These are phyloP conservation scores for Hemisphaericaspora xylofermentans DNA, from an alignment of 1,139 yeast species.

Conservation along the genomic window DNA sequence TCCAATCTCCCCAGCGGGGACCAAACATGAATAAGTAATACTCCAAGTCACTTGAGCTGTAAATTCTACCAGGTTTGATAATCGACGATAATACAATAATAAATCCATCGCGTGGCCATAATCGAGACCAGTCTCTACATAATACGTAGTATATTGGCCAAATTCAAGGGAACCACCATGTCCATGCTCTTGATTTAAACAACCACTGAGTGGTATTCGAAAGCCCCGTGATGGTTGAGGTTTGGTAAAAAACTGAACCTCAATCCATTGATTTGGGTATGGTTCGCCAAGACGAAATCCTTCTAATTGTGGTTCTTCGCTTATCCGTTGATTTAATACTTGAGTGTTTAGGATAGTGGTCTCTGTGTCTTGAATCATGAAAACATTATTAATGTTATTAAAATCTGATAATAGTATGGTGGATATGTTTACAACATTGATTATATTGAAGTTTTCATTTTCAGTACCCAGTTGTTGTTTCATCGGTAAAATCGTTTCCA, in stretches of 20 bases:
- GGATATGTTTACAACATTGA: conserved; percentile 1
- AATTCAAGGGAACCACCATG: conserved; percentile 14
- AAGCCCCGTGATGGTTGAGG: background rate
- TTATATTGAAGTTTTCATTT: conserved; percentile 1
- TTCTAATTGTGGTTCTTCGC: background rate
- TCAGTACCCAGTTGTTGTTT: background rate
- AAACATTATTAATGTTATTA: conserved; percentile 4
- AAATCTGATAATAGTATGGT: conserved; percentile 1
- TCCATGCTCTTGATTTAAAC: conserved; percentile 13
- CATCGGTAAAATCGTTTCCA: background rate
- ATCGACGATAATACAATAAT: conserved; percentile 11
- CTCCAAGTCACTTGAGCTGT: conserved; percentile 9
- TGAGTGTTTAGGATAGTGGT: conserved; percentile 8
- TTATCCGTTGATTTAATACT: conserved; percentile 1
- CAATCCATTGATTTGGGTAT: conserved; percentile 4
- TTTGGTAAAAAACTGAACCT: background rate
- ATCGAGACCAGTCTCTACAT: conserved; percentile 10
- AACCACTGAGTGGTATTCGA: conserved; percentile 13
- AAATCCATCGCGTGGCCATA: conserved; percentile 10
- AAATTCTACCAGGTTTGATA: conserved; percentile 10
- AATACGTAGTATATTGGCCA: conserved; percentile 4
- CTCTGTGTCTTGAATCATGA: conserved; percentile 4
- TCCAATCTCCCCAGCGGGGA: conserved; percentile 12
- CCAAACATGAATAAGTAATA: conserved; percentile 12
- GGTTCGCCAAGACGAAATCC: background rate